A percentile compares a stretch with the other conserved stretches of the same genome.
Evolutionary conservation across 352 stramenopile species (phyloP).

Genomic region (Globisporangium recalcitrans): DNA sequence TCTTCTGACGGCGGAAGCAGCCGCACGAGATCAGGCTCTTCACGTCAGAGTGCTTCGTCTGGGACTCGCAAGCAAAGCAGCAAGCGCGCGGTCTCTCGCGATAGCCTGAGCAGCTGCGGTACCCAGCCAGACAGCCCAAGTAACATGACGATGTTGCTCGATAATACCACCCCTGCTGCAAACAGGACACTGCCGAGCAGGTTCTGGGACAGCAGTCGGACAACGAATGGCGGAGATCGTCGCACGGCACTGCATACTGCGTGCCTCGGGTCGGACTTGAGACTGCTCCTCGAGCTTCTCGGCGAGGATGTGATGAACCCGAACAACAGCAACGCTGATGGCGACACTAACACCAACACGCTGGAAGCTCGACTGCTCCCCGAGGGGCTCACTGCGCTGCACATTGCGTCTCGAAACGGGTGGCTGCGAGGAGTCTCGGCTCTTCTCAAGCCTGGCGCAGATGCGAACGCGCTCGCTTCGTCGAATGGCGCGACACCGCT

Average conservation of each 20-base stretch:
- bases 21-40: background rate
- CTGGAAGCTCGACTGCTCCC: conserved; percentile 4
- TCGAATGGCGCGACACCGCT: conserved; percentile 18
- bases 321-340: background rate
- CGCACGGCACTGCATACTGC: conserved; percentile 7
- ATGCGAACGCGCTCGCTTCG: conserved; percentile 17
- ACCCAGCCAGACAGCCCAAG: conserved; percentile 13
- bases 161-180: background rate
- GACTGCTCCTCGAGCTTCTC: conserved; percentile 1
- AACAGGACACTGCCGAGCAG: background rate
- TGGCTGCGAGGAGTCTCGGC: conserved; percentile 22
- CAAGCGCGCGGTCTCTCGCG: background rate
- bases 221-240: background rate
- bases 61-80: background rate
- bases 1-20: background rate
- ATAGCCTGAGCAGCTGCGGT: conserved; percentile 9
- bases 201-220: background rate
- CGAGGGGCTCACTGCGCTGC: conserved; percentile 25
- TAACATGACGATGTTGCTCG: background rate
- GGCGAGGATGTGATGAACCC: background rate
- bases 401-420: conserved; percentile 23
- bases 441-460: conserved; percentile 24
- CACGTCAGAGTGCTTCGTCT: conserved; percentile 6
- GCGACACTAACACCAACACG: background rate
- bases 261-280: conserved; percentile 9